phyloP scores from a whole-genome alignment of 768 basidiomycete genomes.

The Termitomyces sp. region DNA sequence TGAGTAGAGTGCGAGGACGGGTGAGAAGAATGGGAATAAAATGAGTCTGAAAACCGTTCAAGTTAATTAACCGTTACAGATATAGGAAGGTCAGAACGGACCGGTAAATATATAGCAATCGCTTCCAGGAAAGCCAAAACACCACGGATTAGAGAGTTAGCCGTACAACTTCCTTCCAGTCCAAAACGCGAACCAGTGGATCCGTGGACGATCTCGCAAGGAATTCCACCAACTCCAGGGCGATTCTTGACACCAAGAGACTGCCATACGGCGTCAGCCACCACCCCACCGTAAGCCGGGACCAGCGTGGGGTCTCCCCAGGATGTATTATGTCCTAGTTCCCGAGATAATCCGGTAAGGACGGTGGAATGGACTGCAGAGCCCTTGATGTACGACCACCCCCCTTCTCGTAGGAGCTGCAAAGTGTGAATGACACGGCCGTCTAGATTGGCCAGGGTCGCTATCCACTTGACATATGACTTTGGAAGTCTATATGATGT shows the following conservation, averaged over 20 bases:
- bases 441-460: conserved; percentile 64
- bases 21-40: conserved; percentile 62
- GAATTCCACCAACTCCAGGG: conserved; percentile 59
- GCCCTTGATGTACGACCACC: conserved; percentile 55
- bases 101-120: conserved; percentile 65
- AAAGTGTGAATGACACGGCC: conserved; percentile 49
- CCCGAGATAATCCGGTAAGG: conserved; percentile 40
- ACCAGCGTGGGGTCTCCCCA: conserved; percentile 62
- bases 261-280: conserved; percentile 52
- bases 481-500: conserved; percentile 40
- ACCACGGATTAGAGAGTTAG: conserved; percentile 52
- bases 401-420: conserved; percentile 44
- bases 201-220: conserved; percentile 73
- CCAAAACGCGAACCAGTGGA: conserved; percentile 41
- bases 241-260: conserved; percentile 48
- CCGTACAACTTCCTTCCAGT: conserved; percentile 50
- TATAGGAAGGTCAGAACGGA: conserved; percentile 27
- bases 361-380: conserved; percentile 34
- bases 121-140: conserved; percentile 57
- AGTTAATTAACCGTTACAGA: neutral
- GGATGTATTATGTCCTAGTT: conserved; percentile 51
- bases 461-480: conserved; percentile 78
- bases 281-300: conserved; percentile 57
- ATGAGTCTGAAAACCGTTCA: conserved; percentile 49
- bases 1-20: conserved; percentile 47